Evolutionary conservation across 371 early-diverging fungal species (phyloP).

Genomic region (Mortierella sp.): DNA sequence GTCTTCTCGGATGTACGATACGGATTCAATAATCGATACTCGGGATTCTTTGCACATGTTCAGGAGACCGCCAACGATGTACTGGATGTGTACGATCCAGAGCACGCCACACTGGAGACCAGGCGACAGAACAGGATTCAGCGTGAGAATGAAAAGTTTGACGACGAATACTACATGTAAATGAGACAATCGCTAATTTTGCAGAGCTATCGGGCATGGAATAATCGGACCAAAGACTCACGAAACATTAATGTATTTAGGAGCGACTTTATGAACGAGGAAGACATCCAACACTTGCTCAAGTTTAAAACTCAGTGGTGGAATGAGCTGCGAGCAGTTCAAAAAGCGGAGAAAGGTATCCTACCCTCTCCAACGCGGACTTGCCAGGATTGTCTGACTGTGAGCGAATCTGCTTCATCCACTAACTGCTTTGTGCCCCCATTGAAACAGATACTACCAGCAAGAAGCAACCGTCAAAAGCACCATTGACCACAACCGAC

Average conservation of each 20-base stretch:
- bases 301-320: conserved; percentile 78
- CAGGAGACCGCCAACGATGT: conserved; percentile 87
- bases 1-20: conserved; percentile 64
- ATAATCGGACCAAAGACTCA: no score
- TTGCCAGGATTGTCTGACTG: background rate
- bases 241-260: conserved; percentile 45
- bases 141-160: conserved; percentile 84
- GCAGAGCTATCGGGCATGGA: no score
- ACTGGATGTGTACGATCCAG: conserved; percentile 79
- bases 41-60: conserved; percentile 79
- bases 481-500: background rate
- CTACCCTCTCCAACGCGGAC: background rate
- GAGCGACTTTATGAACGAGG: conserved; percentile 74
- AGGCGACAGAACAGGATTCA: conserved; percentile 72
- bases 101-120: conserved; percentile 71
- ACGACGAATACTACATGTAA: conserved; percentile 91
- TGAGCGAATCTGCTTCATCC: no score
- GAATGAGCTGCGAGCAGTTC: conserved; percentile 65
- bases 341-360: conserved; percentile 57
- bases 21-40: conserved; percentile 92
- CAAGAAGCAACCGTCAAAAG: conserved; percentile 7
- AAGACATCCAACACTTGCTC: conserved; percentile 78
- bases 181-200: conserved; percentile 14
- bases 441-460: conserved; percentile 3
- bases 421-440: no score